Evolutionary conservation across 2,329 filamentous ascomycete species (phyloP), one percentile per base, ranked within the genome.

Genomic region (Penicillium brasilianum): DNA sequence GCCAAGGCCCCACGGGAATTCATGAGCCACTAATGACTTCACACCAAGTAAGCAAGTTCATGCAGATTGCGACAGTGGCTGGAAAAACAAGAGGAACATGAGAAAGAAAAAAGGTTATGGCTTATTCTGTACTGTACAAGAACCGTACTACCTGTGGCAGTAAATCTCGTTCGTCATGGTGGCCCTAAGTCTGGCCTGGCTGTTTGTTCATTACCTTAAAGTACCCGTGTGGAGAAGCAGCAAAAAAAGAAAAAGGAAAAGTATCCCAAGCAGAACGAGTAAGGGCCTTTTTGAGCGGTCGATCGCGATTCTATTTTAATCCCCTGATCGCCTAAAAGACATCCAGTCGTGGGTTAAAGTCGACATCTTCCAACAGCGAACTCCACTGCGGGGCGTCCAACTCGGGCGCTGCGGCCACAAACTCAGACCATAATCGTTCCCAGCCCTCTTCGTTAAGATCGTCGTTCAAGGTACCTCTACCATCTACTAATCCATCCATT

Each of bases 381-480:
- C 61, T 68, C 62, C 65, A 65, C 59, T 69, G 62, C 39, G 58
- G 62, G 18, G 60, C 59, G 41, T 68, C 62, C 37, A 68, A 44
- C 49, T 66, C 60, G 18, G 61, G 60, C 43, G 57, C 61, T 41
- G 65, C 60, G 60, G 64, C 66, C 59, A 64, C 60, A 56, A 69
- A 64, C 8, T 67, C 62, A 2, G 54, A 64, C 64, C 57, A 66
- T 10, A 68, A 43, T 25, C 61, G 60, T 39, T 65, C 55, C 66
- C 62, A 66, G 14, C 51, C 57, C 41, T 62, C 58, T 52, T 64
- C 41, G 25, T 32, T 52, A 14, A 63, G 18, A 22, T 61, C 58
- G 34, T 58, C 57, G 8, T 46, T 43, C 16, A 63, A 53, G 34
- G 16, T 32, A 32, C 49, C 41, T 16, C 49, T 49, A n/a, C 22